Evolutionary conservation across 192 early-diverging fungal genomes (phyloP).

Genomic region (Funneliformis geosporum): DNA sequence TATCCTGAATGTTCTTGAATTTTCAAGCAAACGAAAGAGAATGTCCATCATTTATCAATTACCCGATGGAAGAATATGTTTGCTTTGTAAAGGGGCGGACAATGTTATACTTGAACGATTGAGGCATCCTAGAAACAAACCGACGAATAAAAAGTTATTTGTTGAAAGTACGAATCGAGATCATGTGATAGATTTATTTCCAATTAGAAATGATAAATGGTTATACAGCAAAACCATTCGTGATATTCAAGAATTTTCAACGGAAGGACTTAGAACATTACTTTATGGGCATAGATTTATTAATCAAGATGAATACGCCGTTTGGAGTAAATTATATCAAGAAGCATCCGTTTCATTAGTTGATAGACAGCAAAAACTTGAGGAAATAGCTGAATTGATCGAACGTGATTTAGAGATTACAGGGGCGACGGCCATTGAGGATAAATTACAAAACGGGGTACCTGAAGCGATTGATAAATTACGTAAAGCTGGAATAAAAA

Average conservation of each 20-base stretch:
- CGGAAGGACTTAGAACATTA: constrained; percentile 83
- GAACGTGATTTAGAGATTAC: constrained; percentile 73
- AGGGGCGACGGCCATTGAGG: constrained; percentile 89
- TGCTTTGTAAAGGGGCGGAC: constrained; percentile 92
- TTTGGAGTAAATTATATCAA: constrained; percentile 67
- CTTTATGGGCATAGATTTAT: constrained; percentile 73
- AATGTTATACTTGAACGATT: constrained; percentile 78
- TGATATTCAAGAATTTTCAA: constrained; percentile 68
- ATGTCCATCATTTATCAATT: constrained; percentile 81
- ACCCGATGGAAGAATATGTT: constrained; percentile 71
- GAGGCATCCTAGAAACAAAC: constrained; percentile 34
- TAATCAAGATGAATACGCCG: constrained; percentile 60
- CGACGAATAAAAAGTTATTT: not conserved
- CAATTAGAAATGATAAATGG: constrained; percentile 48
- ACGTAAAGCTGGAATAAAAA: constrained; percentile 72
- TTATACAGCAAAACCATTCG: constrained; percentile 59
- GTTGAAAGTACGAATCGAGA: not conserved
- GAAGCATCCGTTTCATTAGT: constrained; percentile 69
- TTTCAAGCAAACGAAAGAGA: constrained; percentile 83
- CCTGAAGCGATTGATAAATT: constrained; percentile 81
- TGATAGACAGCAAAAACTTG: constrained; percentile 57
- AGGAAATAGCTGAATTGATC: constrained; percentile 67
- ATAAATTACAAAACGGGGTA: constrained; percentile 85
- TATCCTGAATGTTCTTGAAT: constrained; percentile 79
- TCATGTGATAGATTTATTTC: constrained; percentile 35